phyloP scores from a whole-genome alignment of 805 yeast species.

The Candida silvicultrix region DNA sequence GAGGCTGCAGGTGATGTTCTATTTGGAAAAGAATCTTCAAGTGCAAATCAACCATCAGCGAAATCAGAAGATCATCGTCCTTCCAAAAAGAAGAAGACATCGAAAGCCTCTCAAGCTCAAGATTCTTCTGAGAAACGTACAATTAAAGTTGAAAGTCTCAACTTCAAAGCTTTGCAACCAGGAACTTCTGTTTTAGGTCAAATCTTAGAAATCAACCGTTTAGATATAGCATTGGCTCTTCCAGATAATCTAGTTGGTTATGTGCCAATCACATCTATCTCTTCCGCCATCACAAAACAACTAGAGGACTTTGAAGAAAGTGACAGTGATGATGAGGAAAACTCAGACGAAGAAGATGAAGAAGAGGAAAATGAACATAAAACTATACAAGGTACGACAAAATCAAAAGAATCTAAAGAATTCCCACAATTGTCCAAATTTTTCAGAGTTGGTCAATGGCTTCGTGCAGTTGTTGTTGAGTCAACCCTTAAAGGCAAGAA shows the following conservation, averaged over 20 bases:
- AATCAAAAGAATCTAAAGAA: slow-evolving; percentile 27
- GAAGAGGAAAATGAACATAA: slow-evolving; percentile 27
- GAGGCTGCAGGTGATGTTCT: slow-evolving; percentile 88
- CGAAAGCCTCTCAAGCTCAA: slow-evolving; percentile 21
- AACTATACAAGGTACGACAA: slow-evolving; percentile 16
- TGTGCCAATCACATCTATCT: slow-evolving; percentile 67
- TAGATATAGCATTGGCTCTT: slow-evolving; percentile 63
- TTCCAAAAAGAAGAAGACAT: slow-evolving; percentile 35
- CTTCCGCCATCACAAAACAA: slow-evolving; percentile 50
- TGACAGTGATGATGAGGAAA: slow-evolving; percentile 32
- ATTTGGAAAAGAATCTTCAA: slow-evolving; percentile 36
- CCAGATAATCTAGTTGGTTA: slow-evolving; percentile 80
- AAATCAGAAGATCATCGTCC: slow-evolving; percentile 20
- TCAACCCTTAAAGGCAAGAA: slow-evolving; percentile 35
- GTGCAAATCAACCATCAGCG: slow-evolving; percentile 8
- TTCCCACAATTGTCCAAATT: slow-evolving; percentile 50
- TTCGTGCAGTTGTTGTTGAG: slow-evolving; percentile 71
- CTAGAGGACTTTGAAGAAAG: slow-evolving; percentile 52
- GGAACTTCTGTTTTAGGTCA: slow-evolving; percentile 80
- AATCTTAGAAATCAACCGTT: slow-evolving; percentile 48
- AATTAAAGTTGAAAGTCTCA: slow-evolving; percentile 56
- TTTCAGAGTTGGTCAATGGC: slow-evolving; percentile 77
- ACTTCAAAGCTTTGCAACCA: slow-evolving; percentile 54
- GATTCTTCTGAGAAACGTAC: slow-evolving; percentile 20
- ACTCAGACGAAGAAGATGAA: slow-evolving; percentile 30